Evolutionary conservation across 805 yeast species (phyloP).

Genomic region (Pichia scutulata): DNA sequence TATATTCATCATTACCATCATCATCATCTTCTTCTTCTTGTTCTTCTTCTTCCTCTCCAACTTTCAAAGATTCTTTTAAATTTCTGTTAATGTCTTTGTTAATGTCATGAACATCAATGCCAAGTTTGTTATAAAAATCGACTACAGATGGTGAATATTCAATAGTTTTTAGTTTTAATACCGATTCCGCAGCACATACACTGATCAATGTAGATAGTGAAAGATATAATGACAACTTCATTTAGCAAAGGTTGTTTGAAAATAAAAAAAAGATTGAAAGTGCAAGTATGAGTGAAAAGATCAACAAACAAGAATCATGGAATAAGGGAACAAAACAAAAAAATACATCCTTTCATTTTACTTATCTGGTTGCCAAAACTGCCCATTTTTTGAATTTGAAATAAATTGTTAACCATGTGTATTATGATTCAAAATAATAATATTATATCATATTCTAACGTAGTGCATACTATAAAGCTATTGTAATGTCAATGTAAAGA

Average conservation of each 20-base stretch:
- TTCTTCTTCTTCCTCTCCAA: too few species aligned
- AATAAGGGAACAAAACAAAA: background rate
- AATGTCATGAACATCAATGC: background rate
- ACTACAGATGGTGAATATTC: background rate
- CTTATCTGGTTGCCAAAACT: background rate
- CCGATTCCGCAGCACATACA: background rate
- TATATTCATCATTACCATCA: slow-evolving; percentile 3
- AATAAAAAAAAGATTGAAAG: too few species aligned
- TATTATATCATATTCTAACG: too few species aligned
- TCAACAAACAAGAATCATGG: background rate
- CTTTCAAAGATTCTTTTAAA: too few species aligned
- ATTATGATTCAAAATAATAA: too few species aligned
- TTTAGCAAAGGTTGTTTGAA: background rate
- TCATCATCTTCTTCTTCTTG: background rate
- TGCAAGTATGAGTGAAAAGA: too few species aligned
- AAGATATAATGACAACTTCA: background rate
- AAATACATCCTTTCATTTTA: background rate
- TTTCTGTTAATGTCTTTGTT: too few species aligned
- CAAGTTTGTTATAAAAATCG: background rate
- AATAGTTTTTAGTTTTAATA: background rate
- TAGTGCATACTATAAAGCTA: too few species aligned
- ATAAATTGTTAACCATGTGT: too few species aligned
- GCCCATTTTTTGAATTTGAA: background rate
- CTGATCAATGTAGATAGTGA: background rate
- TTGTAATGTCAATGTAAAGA: too few species aligned